phyloP scores from a whole-genome alignment of 129 eudicot genomes.

The Lonicera japonica region DNA sequence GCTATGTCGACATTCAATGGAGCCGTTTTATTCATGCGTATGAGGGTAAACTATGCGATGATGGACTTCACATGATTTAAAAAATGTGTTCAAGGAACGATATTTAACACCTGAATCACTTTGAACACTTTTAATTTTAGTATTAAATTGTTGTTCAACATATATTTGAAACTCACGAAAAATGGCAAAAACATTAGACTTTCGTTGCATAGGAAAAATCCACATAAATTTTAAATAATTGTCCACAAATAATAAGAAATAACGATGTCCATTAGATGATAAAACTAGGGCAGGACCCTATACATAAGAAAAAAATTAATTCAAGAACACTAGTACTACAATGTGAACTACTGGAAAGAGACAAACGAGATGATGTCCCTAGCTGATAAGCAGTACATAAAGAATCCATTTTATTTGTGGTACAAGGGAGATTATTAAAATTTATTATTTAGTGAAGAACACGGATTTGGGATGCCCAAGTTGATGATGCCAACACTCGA shows the following conservation, averaged over 20 bases:
- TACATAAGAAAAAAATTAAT: conserved; percentile 1
- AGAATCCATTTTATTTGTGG: not conserved
- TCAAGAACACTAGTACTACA: not conserved
- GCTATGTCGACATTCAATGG: conserved; percentile 2
- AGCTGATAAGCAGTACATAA: not conserved
- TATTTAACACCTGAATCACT: conserved; percentile 3
- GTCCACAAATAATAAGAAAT: conserved; percentile 1
- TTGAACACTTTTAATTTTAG: too few species aligned
- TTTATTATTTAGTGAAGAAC: too few species aligned
- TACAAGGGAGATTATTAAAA: too few species aligned
- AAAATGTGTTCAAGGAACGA: not conserved
- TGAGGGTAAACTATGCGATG: conserved; percentile 12
- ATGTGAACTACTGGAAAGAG: not conserved
- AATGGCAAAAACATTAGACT: not conserved
- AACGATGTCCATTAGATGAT: not conserved
- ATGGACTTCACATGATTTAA: not conserved
- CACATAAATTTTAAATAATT: not conserved
- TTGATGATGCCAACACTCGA: too few species aligned
- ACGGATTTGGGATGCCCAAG: too few species aligned
- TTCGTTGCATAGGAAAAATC: not conserved
- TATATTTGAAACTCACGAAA: not conserved
- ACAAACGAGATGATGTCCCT: not conserved
- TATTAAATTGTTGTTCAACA: not conserved
- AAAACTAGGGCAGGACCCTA: conserved; percentile 7
- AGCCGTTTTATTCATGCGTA: conserved; percentile 9